These are phyloP conservation scores for Leishmania guyanensis DNA, from an alignment of 208 protist species.

Conservation along the genomic window DNA sequence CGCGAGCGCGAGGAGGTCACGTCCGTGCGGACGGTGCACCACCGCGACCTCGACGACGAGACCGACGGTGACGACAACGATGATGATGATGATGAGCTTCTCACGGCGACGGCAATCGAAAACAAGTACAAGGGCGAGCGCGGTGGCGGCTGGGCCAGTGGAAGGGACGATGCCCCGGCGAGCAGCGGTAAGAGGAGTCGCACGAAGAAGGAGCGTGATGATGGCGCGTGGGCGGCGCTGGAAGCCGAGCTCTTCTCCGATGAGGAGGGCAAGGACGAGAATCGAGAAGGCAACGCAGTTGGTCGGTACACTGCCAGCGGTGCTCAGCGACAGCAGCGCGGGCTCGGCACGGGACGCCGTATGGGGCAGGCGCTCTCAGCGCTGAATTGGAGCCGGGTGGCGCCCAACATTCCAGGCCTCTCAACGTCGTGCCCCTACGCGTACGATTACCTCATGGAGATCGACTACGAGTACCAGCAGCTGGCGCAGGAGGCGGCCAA, in stretches of 20 bases:
- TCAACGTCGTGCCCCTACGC: constrained; percentile 34
- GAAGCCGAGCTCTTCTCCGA: constrained; percentile 26
- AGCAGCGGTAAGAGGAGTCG: neutral
- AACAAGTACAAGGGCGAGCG: constrained; percentile 17
- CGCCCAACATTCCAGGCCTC: constrained; percentile 17
- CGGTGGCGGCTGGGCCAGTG: neutral
- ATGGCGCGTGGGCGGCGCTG: constrained; percentile 20
- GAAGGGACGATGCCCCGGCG: neutral
- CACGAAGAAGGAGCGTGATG: neutral
- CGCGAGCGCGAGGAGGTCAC: constrained; percentile 27
- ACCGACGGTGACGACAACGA: neutral
- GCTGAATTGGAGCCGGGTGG: constrained; percentile 7
- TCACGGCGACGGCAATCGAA: constrained; percentile 19
- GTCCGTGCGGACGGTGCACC: constrained; percentile 9
- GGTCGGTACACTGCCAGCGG: neutral
- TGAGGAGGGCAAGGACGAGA: constrained; percentile 21
- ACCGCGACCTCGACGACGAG: neutral
- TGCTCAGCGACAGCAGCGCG: neutral
- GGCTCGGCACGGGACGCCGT: constrained; percentile 14
- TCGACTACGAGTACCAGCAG: constrained; percentile 52
- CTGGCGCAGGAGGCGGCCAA: constrained; percentile 39
- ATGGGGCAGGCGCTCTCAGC: constrained; percentile 31
- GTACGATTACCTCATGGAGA: constrained; percentile 53
- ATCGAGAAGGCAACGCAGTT: neutral
- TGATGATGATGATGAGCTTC: constrained; percentile 8